These are phyloP conservation scores for Barbarea vulgaris DNA, from an alignment of 345 rosid genomes.

Conservation along the genomic window DNA sequence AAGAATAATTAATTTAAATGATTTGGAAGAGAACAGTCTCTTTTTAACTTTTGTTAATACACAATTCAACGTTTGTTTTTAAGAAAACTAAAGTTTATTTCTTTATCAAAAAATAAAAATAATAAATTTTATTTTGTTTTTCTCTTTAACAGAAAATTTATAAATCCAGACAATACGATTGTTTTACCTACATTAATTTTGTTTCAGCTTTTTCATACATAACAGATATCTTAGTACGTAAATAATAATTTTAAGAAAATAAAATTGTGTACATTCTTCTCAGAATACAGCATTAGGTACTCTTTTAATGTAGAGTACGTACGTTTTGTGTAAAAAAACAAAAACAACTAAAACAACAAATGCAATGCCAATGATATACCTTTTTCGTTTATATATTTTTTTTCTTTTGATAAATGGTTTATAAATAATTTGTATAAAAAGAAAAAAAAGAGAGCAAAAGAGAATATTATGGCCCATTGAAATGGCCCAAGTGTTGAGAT, in stretches of 20 bases:
- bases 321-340: constrained; percentile 3
- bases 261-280: not conserved
- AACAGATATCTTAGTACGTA: not conserved
- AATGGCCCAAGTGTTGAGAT: too few relatives aligned
- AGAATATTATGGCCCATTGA: too few relatives aligned
- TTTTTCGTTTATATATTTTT: not conserved
- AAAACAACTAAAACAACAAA: not conserved
- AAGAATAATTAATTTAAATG: constrained; percentile 10
- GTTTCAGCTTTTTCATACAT: not conserved
- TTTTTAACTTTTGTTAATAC: not conserved
- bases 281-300: constrained; percentile 19
- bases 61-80: not conserved
- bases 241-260: not conserved
- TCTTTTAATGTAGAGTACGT: not conserved
- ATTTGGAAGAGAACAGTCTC: constrained; percentile 1
- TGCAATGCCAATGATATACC: not conserved
- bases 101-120: not conserved
- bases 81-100: not conserved
- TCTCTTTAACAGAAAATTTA: not conserved
- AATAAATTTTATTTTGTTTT: not conserved
- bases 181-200: not conserved
- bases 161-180: not conserved
- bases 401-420: not conserved
- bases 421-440: too few relatives aligned
- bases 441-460: too few relatives aligned